Base-by-base conservation (phyloP, 2,329 filamentous ascomycete genomes). In the Daldinia sp. region DNA sequence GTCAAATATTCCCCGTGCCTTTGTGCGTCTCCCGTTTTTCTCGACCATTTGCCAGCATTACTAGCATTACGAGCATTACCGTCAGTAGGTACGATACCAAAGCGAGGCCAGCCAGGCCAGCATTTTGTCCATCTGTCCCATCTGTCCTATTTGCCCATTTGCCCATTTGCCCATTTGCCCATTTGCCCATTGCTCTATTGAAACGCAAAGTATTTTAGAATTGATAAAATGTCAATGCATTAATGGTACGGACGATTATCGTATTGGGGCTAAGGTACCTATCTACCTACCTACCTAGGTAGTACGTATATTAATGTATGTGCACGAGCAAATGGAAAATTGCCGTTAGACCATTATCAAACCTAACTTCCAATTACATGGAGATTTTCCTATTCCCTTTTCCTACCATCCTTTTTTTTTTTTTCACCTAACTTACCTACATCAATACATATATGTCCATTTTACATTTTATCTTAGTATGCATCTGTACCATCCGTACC, bases 1-100 rank as follows among this genome's bases (percentile, higher is more conserved):
- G 19, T 43, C 45, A 35, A 45, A 55, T 63, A 59, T 64, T 64
- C 61, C 64, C 64, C 48, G 52, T 64, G 37, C 29, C 41, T 59
- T 53, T 58, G 25, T 62, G 45, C 52, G 45, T 59, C 49, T 59
- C 29, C 50, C 29, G 29, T 32, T 11, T 48, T 48, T 21, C 10
- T 32, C 27, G 45, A 48, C 25, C 25, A 45, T 45, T 45, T 45
- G n/a, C n/a, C n/a, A n/a, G n/a, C n/a, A n/a, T n/a, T n/a, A n/a
- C n/a, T n/a, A n/a, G n/a, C n/a, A n/a, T n/a, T n/a, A n/a, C n/a
- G n/a, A n/a, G n/a, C n/a, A n/a, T n/a, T n/a, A n/a, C n/a, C n/a
- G n/a, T n/a, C n/a, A n/a, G n/a, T n/a, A n/a, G n/a, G n/a, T n/a
- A n/a, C n/a, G n/a, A n/a, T n/a, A n/a, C n/a, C n/a, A n/a, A n/a